Base-by-base conservation (phyloP, 2,329 filamentous ascomycete species). In the Phialocephala sp. region DNA sequence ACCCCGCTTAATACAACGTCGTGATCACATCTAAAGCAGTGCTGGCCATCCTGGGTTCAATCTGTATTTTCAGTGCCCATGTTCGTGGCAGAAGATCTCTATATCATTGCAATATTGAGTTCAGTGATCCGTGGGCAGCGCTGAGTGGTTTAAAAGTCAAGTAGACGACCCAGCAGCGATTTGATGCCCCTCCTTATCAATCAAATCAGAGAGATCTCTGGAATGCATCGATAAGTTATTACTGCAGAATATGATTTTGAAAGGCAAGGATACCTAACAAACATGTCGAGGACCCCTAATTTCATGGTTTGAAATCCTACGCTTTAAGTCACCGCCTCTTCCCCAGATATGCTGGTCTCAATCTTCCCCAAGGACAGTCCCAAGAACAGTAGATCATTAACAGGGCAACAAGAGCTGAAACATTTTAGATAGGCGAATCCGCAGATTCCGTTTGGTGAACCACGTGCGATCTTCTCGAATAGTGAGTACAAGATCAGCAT, bases 401-500 rank as follows among this genome's bases (percentile, higher is more conserved):
- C 12, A 27, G 50, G 50, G 50, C 22, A 24, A 54, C 43, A 47
- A 11, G 32, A 32, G 15, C 37, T 67, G 65, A 67, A 68, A 66
- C 66, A 32, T 27, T 43, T 60, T 63, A 64, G 63, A 64, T 62
- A 64, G 59, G 47, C 62, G 59, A 66, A 66, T 59, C 43, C 54
- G 60, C 54, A 54, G 60, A 58, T 63, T 54, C 41, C 60, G 54
- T 63, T 41, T 36, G 32, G 60, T 18, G 18, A n/a, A 50, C 20
- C 9, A 54, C 18, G 50, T 54, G 24, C 14, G 50, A 27, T 54
- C 50, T 54, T 54, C 50, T 54, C 22, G 4, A 54, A 54, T 4
- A 9, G 4, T n/a, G 24, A n/a, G 2, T 35, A n/a, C 22, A 41
- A 41, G 37, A 41, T 41, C 24, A 35, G 15, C 50, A n/a, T 35